Base-by-base conservation (phyloP, 179 eudicot genomes). In the Actinidia chinensis region DNA sequence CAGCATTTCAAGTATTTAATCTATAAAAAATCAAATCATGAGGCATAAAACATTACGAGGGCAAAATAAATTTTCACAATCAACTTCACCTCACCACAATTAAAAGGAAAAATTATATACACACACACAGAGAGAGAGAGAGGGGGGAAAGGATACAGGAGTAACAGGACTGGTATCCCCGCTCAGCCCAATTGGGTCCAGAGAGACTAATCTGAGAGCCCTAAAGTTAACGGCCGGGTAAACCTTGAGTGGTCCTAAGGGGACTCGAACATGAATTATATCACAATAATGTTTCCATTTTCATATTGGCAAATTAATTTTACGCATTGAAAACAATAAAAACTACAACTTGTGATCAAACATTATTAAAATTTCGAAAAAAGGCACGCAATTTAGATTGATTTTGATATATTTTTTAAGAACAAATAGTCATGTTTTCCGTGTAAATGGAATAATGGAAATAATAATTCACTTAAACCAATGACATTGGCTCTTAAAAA, bases 1-100 rank as follows among this genome's bases (percentile, higher is more conserved):
- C n/a, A 60, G 56, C 46, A 60, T 22, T 75, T 61, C 33, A 61
- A 61, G 36, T 20, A 46, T 33, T 68, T 47, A 58, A 71, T 25
- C 42, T 6, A 52, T 28, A 50, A 8, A 71, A 36, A 46, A 69
- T 47, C 10, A 47, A 71, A 17, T 69, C 28, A 50, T n/a, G 23
- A 72, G 63, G 47, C 46, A 72, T 36, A 33, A n/a, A 22, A 44
- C 23, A n/a, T 44, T 72, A 10, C 25, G 1, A 72, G 61, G 42
- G 18, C 75, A 54, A 72, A 52, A 33, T 25, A 50, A 40, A 11
- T 36, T 36, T 36, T 36, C 40, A 36, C 40, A 36, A 36, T 36
- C 40, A 36, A 36, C 40, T 36, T 36, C 40, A 36, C 40, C 2
- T 36, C 40, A 36, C 40, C 40, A 36, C 40, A 36, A 36, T 36